Base-by-base conservation (phyloP, 805 yeast genomes). In the Geotrichum ghanense region DNA sequence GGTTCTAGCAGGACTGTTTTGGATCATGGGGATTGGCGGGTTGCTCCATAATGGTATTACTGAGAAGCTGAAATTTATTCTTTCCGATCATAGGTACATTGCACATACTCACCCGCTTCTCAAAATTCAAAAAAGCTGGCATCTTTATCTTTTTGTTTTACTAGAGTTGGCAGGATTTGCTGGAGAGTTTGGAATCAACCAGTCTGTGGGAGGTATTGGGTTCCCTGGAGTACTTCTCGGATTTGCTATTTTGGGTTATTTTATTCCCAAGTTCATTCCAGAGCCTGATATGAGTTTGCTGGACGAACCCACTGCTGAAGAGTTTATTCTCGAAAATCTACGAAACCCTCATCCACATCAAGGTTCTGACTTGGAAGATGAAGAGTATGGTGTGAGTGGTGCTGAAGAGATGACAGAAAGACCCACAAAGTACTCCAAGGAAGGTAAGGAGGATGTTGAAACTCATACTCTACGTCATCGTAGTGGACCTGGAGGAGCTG, bases 201-300 rank as follows among this genome's bases (percentile, higher is more conserved):
- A 81, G 58, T 86, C 96, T 0, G 78, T 72, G 50, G 97, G 92
- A 0, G 97, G 97, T 0, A 86, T 90, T 25, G 97, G 95, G 2
- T 90, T 92, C 58, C 97, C 98, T 0, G 82, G 87, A 2, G 85
- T 92, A 0, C 65, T 90, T 44, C 63, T 90, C 57, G 49, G 71
- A 2, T 73, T 79, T 45, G 89, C 85, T 48, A 72, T 82, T 20
- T 66, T 78, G 1, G 76, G 87, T 10, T 72, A 78, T 57, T 54
- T 73, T 4, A 79, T 94, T 66, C 84, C 83, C 0, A 61, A 58
- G 45, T 58, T 82, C 1, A 83, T 89, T 46, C 79, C 84, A 0
- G 53, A 56, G 35, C 77, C 75, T 3, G 87, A 83, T 46, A 64
- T 90, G 48, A 62, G 64, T 1, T 53, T 75, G 2, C 66, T 92